Evolutionary conservation across 495 filamentous ascomycete genomes (phyloP).

Genomic region (Penicillium turbatum): DNA sequence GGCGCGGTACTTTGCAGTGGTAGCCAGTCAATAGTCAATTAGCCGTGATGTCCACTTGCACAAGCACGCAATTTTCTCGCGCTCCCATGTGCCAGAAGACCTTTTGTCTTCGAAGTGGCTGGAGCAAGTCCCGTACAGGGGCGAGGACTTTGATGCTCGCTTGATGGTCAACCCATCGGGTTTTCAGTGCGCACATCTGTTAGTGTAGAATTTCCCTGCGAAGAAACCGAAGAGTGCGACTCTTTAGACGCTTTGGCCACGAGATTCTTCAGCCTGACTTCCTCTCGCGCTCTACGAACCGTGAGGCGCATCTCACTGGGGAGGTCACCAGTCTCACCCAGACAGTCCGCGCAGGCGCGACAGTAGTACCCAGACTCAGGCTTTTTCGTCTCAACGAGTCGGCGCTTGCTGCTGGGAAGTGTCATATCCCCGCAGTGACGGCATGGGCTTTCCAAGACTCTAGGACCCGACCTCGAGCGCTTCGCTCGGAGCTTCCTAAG

Average conservation of each 20-base stretch:
- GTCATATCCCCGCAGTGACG: slow-evolving; percentile 4
- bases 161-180: neutral
- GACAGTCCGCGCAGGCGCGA: neutral
- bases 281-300: neutral
- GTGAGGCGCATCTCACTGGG: neutral
- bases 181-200: neutral
- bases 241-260: neutral
- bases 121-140: too few relatives aligned
- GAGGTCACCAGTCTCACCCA: neutral
- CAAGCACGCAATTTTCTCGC: neutral
- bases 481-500: neutral
- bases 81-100: neutral
- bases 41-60: neutral
- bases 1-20: neutral
- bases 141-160: too few relatives aligned
- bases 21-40: neutral
- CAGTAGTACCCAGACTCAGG: slow-evolving; percentile 3
- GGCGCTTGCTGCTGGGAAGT: slow-evolving; percentile 1
- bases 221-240: neutral
- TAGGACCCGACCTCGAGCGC: neutral
- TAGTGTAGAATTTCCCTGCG: neutral
- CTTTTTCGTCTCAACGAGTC: neutral
- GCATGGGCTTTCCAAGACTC: neutral
- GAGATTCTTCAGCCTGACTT: neutral
- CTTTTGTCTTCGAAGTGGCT: neutral